Base-by-base conservation (phyloP, 768 basidiomycete species). In the Hypholoma fasciculare region DNA sequence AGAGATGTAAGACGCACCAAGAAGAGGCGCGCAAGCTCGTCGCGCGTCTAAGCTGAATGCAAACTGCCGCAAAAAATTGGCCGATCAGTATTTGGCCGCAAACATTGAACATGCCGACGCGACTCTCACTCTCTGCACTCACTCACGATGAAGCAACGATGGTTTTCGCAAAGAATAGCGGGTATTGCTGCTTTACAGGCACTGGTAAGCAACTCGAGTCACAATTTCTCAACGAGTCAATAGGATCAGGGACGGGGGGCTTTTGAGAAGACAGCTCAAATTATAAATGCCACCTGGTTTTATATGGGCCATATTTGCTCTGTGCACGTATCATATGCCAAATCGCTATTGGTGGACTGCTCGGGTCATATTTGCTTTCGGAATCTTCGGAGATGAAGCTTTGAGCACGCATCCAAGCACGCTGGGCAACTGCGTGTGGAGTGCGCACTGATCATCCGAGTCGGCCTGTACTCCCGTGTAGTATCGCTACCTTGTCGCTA, bases 351-450 rank as follows among this genome's bases (percentile, higher is more conserved):
- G 26, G 52, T 52, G 23, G 44, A 34, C 44, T n/a, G 14, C 27
- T 23, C 17, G 43, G 44, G 34, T n/a, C 38, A 12, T 39, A 30
- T 44, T 53, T 26, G 20, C 42, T 34, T 30, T 47, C 53, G 43
- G 53, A 34, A 54, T 14, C 34, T 37, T 54, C 54, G 54, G 52
- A 54, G 9, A 54, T 54, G 52, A 44, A 47, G 12, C 38, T 30
- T 47, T 19, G 17, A 23, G 13, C 17, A 9, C 9, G 2, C 5
- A 7, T 26, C 30, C 16, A 8, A 5, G 14, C 30, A 53, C 4
- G 40, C 52, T 53, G 42, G 52, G 42, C 52, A 23, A 23, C n/a
- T n/a, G 23, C 1, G 23, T 23, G 23, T 23, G 23, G 2, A 52
- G 26, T 2, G 37, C n/a, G 14, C 13, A 14, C 6, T 43, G 40